A percentile compares a stretch with the other conserved stretches of the same genome.
Evolutionary conservation across 2,329 filamentous ascomycete species (phyloP).

Genomic region (Ambrosiella xylebori): DNA sequence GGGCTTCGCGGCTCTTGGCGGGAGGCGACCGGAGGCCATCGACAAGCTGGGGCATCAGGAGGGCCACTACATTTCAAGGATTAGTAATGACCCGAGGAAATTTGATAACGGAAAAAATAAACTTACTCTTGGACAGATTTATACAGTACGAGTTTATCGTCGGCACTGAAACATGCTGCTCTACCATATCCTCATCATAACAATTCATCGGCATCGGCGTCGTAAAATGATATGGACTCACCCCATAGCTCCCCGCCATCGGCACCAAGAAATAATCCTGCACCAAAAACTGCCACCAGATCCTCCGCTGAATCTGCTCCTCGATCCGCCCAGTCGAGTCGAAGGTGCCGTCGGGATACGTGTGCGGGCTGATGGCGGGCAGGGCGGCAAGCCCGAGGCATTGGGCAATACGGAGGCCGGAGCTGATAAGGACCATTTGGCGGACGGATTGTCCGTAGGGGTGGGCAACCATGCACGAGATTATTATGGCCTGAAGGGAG

Average conservation of each 20-base stretch:
- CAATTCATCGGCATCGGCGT: slow-evolving; percentile 12
- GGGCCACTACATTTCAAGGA: slow-evolving; percentile 4
- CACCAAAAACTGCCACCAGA: slow-evolving; percentile 13
- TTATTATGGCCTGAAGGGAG: slow-evolving; percentile 10
- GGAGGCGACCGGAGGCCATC: slow-evolving; percentile 9
- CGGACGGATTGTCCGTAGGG: slow-evolving; percentile 10
- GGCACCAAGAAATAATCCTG: slow-evolving; percentile 12
- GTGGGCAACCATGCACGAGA: slow-evolving; percentile 12
- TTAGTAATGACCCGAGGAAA: neutral
- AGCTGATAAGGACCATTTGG: slow-evolving; percentile 11
- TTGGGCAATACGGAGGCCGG: slow-evolving; percentile 10
- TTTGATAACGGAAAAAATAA: neutral
- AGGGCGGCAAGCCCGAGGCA: slow-evolving; percentile 7
- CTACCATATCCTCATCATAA: slow-evolving; percentile 11
- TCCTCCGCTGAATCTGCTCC: slow-evolving; percentile 8
- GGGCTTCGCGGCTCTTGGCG: slow-evolving; percentile 7
- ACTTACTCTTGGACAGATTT: slow-evolving; percentile 10
- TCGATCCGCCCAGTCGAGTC: neutral
- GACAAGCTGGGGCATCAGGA: slow-evolving; percentile 10
- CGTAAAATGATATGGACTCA: slow-evolving; percentile 11
- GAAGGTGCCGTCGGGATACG: neutral
- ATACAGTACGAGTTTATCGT: slow-evolving; percentile 13
- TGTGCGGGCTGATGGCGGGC: neutral
- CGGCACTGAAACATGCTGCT: slow-evolving; percentile 5
- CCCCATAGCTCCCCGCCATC: slow-evolving; percentile 12